Conservation (phyloP, 768 basidiomycete species). For the Trichaptum fuscoviolaceum region DNA sequence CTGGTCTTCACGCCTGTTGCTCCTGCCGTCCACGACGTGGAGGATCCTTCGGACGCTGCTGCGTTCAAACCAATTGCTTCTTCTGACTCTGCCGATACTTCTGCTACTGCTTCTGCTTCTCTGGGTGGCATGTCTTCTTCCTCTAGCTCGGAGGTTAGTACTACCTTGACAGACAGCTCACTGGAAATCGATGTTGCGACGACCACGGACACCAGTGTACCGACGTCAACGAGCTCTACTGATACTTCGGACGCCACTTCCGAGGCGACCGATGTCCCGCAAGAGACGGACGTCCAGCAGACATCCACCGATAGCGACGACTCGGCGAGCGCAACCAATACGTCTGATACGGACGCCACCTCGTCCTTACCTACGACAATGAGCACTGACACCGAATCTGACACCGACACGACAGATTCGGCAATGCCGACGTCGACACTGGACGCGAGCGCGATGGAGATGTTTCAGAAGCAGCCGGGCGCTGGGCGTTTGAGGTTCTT, state of each 20-base stretch:
- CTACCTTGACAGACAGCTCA: background rate
- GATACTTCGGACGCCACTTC: conserved; percentile 55
- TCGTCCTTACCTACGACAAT: background rate
- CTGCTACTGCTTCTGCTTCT: conserved; percentile 33
- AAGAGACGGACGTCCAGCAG: background rate
- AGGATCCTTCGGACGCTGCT: conserved; percentile 9
- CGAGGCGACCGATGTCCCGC: conserved; percentile 28
- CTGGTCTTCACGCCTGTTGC: conserved; percentile 45
- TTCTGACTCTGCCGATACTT: conserved; percentile 18
- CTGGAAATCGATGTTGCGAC: background rate
- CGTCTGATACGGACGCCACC: background rate
- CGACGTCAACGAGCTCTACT: background rate
- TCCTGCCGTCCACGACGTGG: conserved; percentile 23
- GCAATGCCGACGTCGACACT: background rate
- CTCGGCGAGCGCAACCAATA: background rate
- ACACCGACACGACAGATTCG: background rate
- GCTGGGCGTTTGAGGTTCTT: background rate
- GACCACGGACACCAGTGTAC: background rate
- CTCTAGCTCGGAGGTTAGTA: background rate
- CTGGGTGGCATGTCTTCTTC: conserved; percentile 20
- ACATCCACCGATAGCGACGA: background rate
- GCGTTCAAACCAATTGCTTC: conserved; percentile 23
- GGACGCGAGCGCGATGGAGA: background rate
- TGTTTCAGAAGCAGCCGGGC: background rate
- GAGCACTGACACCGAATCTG: background rate